phyloP scores from a whole-genome alignment of 2,329 filamentous ascomycete species.

The Epichloe festucae region DNA sequence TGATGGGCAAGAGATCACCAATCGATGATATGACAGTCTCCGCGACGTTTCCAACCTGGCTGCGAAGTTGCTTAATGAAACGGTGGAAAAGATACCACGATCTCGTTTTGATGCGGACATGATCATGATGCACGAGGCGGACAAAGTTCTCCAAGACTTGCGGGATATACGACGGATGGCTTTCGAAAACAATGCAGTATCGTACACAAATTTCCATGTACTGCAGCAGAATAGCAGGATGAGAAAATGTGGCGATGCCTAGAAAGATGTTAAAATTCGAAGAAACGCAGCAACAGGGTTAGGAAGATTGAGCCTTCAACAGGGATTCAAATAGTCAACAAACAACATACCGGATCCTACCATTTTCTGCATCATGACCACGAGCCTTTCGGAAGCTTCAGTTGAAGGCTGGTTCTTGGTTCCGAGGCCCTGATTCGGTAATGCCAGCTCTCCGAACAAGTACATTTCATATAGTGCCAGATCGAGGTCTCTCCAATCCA shows the following conservation, averaged over 20 bases:
- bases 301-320: background rate
- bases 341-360: conserved; percentile 65
- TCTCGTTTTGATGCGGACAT: conserved; percentile 74
- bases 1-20: conserved; percentile 76
- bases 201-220: conserved; percentile 98
- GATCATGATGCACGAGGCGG: conserved; percentile 73
- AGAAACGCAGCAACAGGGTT: background rate
- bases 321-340: background rate
- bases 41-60: conserved; percentile 76
- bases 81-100: conserved; percentile 97
- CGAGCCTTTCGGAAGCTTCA: conserved; percentile 65
- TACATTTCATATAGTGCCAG: conserved; percentile 92
- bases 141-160: conserved; percentile 87
- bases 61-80: conserved; percentile 75
- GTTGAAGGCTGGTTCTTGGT: conserved; percentile 72
- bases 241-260: conserved; percentile 76
- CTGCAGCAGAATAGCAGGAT: conserved; percentile 84
- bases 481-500: conserved; percentile 93
- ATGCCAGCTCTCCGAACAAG: conserved; percentile 85
- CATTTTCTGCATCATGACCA: conserved; percentile 92
- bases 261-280: background rate
- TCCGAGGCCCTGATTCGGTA: conserved; percentile 76
- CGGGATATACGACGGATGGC: conserved; percentile 67
- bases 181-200: conserved; percentile 86
- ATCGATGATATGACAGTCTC: conserved; percentile 87